phyloP scores from a whole-genome alignment of 2,329 filamentous ascomycete genomes.

The Ceratocystis eucalypticola region DNA sequence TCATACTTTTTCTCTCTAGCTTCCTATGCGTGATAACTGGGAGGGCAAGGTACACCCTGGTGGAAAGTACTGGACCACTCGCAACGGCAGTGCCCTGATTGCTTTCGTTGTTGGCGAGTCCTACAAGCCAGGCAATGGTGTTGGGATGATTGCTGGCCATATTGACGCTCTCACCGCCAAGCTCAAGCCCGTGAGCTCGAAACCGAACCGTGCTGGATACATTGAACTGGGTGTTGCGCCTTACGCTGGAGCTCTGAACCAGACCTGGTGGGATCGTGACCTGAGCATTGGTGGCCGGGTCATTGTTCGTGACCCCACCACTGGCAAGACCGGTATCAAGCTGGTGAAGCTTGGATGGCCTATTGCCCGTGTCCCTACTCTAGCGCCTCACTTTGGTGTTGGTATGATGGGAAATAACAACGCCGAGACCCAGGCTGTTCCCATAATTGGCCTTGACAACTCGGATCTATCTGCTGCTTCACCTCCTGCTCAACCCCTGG shows the following conservation, averaged over 20 bases:
- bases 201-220: conserved; percentile 75
- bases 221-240: conserved; percentile 81
- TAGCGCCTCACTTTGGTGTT: conserved; percentile 87
- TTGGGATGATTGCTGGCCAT: conserved; percentile 81
- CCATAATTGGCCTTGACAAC: conserved; percentile 80
- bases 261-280: conserved; percentile 96
- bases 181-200: conserved; percentile 78
- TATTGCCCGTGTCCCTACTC: conserved; percentile 78
- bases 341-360: conserved; percentile 91
- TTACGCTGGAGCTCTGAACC: conserved; percentile 76
- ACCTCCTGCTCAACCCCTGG: conserved; percentile 31
- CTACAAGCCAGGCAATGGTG: conserved; percentile 73
- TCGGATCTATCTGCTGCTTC: conserved; percentile 36
- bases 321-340: conserved; percentile 64
- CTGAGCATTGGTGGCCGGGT: conserved; percentile 82
- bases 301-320: conserved; percentile 57
- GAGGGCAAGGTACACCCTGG: conserved; percentile 54
- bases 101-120: conserved; percentile 70
- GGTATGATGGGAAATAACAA: conserved; percentile 58
- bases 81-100: conserved; percentile 75
- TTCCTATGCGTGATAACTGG: conserved; percentile 74
- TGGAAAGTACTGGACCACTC: conserved; percentile 77
- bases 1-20: conserved; percentile 29
- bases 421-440: conserved; percentile 83
- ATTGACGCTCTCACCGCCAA: conserved; percentile 84